Evolutionary conservation across 2,329 filamentous ascomycete species (phyloP), one percentile per base, ranked within the genome.

Genomic region (Sarocladium strictum): DNA sequence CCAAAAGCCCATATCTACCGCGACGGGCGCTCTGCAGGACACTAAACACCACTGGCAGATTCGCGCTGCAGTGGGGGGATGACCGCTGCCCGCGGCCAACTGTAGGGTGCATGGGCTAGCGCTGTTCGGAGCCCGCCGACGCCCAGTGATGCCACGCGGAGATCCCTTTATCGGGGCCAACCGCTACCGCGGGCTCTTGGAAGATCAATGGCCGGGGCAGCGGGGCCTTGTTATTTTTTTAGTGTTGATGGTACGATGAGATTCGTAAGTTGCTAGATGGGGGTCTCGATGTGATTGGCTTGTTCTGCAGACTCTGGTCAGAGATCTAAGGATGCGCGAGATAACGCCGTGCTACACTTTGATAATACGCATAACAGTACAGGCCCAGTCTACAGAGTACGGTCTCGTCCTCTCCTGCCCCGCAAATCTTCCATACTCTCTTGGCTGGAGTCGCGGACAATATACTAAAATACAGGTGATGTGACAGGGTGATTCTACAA

Each of bases 71-170:
- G 37, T 41, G 40, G 35, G 35, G 12, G 35, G 15, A 19, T 38
- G 35, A 38, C 35, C 35, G 35, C 35, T n/a, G 35, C 35, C 5
- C 5, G 35, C 35, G 35, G 35, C 35, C 35, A 19, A 6, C 35
- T 43, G 40, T 19, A 43, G 21, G 40, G n/a, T n/a, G n/a, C n/a
- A n/a, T n/a, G n/a, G n/a, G 5, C 40, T 47, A 47, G 47, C 47
- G 47, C 47, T 35, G 47, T 51, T 51, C 47, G 47, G 47, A 51
- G 47, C 47, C 47, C 47, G 47, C 47, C 47, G 47, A 51, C 47
- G 47, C 27, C 47, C 29, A 23, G 47, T 10, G 3, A 23, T 17
- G 33, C 27, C 17, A 51, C 47, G 47, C 47, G 47, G 23, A 51
- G 47, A 51, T 51, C 47, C 47, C 27, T 35, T 51, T 26, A 35